These are phyloP conservation scores for Mangifera indica DNA, from an alignment of 345 rosid genomes.

Conservation along the genomic window DNA sequence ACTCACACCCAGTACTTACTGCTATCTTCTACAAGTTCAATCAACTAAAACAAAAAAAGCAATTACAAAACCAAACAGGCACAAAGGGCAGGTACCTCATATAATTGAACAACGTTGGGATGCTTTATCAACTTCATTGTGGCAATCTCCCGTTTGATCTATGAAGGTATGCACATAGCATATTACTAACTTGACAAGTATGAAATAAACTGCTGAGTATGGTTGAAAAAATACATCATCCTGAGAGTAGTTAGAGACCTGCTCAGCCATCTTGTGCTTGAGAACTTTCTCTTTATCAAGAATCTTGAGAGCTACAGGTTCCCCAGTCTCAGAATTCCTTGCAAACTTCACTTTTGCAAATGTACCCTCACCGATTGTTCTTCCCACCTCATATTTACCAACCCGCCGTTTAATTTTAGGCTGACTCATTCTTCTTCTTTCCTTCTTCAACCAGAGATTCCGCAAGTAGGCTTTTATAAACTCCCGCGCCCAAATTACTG, in stretches of 20 bases:
- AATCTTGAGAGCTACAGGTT: constrained; percentile 87
- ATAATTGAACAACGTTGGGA: constrained; percentile 82
- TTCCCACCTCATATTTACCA: constrained; percentile 89
- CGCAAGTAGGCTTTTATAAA: no score
- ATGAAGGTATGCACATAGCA: constrained; percentile 27
- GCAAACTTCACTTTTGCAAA: constrained; percentile 98
- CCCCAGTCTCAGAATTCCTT: constrained; percentile 78
- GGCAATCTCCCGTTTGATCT: constrained; percentile 88
- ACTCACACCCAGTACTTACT: no score
- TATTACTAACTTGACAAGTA: constrained; percentile 9
- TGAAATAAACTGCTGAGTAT: not conserved
- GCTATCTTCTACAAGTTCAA: no score
- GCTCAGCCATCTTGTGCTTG: constrained; percentile 95
- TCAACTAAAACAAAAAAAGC: no score
- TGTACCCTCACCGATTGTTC: constrained; percentile 97
- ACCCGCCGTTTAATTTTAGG: constrained; percentile 76
- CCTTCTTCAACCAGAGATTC: no score
- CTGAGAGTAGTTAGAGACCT: constrained; percentile 42
- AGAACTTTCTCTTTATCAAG: constrained; percentile 96
- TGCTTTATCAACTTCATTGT: constrained; percentile 94
- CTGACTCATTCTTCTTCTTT: constrained; percentile 44
- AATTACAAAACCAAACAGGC: no score
- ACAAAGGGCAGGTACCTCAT: constrained; percentile 53
- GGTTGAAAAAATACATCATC: not conserved
- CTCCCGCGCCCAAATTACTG: not conserved